These are phyloP conservation scores for Zygotorulaspora sp. DNA, from an alignment of 805 yeast species.

Conservation along the genomic window DNA sequence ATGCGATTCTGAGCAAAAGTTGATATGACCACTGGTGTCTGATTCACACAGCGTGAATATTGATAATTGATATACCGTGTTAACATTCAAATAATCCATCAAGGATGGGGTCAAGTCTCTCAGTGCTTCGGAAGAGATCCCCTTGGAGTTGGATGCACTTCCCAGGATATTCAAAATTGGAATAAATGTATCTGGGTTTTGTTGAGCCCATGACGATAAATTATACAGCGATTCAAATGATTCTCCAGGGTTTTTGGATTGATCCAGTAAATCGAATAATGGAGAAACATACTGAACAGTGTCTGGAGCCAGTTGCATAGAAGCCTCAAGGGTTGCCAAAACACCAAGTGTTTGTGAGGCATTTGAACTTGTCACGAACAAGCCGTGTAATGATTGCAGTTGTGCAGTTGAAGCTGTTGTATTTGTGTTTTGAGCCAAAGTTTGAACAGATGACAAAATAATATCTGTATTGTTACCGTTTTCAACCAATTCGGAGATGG, in stretches of 20 bases:
- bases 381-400: slow-evolving; percentile 21
- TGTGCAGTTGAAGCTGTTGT: slow-evolving; percentile 25
- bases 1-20: slow-evolving; percentile 27
- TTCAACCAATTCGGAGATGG: slow-evolving; percentile 18
- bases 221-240: slow-evolving; percentile 25
- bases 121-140: slow-evolving; percentile 22
- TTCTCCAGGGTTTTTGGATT: slow-evolving; percentile 24
- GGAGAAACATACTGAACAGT: slow-evolving; percentile 21
- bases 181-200: slow-evolving; percentile 18
- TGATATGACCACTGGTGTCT: slow-evolving; percentile 18
- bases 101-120: slow-evolving; percentile 25
- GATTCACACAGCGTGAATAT: slow-evolving; percentile 32
- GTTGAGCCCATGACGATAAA: slow-evolving; percentile 25
- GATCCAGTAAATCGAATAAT: slow-evolving; percentile 21
- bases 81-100: slow-evolving; percentile 26
- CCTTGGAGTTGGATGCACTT: slow-evolving; percentile 13
- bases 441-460: slow-evolving; percentile 19
- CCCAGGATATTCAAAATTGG: slow-evolving; percentile 23
- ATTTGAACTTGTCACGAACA: slow-evolving; percentile 23
- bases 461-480: slow-evolving; percentile 20
- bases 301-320: slow-evolving; percentile 13
- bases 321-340: slow-evolving; percentile 19
- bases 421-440: slow-evolving; percentile 16
- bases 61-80: slow-evolving; percentile 29
- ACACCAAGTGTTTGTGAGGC: slow-evolving; percentile 20